Evolutionary conservation across 2,329 filamentous ascomycete genomes (phyloP), one percentile per base, ranked within the genome.

Genomic region (Fusarium albidum): DNA sequence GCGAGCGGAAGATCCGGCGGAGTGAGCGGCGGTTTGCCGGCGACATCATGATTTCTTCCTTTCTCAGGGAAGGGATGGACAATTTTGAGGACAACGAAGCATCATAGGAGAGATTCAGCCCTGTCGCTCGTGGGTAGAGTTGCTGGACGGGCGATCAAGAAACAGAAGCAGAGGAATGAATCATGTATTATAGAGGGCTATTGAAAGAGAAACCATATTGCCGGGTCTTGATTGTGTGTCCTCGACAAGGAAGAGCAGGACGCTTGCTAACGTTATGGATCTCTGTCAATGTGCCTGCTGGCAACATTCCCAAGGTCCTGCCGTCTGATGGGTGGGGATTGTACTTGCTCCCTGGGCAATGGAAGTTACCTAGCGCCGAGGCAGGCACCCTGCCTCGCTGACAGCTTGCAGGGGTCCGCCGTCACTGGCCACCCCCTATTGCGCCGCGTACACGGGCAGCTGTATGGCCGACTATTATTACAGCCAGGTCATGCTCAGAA

Each of bases 1-100:
- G 73, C 27, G 68, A 70, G 59, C 75, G 75, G 28, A 74, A 59
- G 42, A 75, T 51, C 25, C 75, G 75, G 28, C 75, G 75, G 28
- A 73, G 49, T 54, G 69, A 73, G 28, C 73, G 61, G 43, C 69
- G 65, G 47, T 70, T 71, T 26, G 64, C 65, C 42, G 55, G 57
- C 26, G 68, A 68, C 49, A 71, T 66, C 69, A 71, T 71, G 61
- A 49, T 65, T 62, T 51, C 54, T 57, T 54, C 59, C 48, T 65
- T 62, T 51, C 54, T 57, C 52, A 34, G 21, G 40, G 25, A 39
- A 39, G 21, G 21, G 47, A 57, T 55, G 53, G 41, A 34, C 33
- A 46, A 41, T 15, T 49, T 11, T 38, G 29, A 53, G 61, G 61
- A 56, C 48, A 54, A 48, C 63, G 49, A 63, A 51, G 57, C 52